Base-by-base conservation (phyloP, 345 rosid genomes). In the Hibiscus tridactylites region DNA sequence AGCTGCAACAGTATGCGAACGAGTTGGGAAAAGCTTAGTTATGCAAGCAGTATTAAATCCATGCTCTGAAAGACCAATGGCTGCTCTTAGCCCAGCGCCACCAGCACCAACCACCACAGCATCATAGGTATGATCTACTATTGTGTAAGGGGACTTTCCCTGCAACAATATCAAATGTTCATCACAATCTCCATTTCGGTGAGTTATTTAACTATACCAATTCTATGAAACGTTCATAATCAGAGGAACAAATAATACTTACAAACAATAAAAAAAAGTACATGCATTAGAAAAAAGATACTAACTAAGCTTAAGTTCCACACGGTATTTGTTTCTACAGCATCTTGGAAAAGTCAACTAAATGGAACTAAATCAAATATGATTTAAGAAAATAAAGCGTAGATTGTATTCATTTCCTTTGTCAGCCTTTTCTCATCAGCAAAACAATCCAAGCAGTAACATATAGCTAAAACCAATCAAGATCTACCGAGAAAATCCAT, bases 21-120 rank as follows among this genome's bases (percentile, higher is more conserved):
- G 90, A 17, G 99, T 92, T 0, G 98, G 98, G 53, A 96, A 96
- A 57, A 96, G 96, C 90, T 96, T 96, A 78, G 99, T 96, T 76
- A 96, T 85, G 78, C 99, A 96, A 81, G 99, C 99, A 0, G 99
- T 96, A 74, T 92, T 96, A 59, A 96, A 92, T n/a, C 99, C 98
- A 83, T 96, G 98, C 81, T 96, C 99, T 0, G 99, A 96, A 46
- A 96, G 90, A 46, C 99, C 99, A 7, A 96, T 96, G 54, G 98
- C 98, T 5, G 99, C 98, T 74, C 99, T 81, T 74, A 96, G 83
- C 24, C 99, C 99, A 0, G 99, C 98, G 61, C 99, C 99, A 62
- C 99, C 99, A 37, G 99, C 99, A 79, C 99, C 99, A 1, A 96
- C 96, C 16, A 96, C 98, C 1, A 96, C 87, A 4, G 99, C 98